These are phyloP conservation scores for Aspergillus alliaceus DNA, from an alignment of 2,329 filamentous ascomycete genomes.

Conservation along the genomic window DNA sequence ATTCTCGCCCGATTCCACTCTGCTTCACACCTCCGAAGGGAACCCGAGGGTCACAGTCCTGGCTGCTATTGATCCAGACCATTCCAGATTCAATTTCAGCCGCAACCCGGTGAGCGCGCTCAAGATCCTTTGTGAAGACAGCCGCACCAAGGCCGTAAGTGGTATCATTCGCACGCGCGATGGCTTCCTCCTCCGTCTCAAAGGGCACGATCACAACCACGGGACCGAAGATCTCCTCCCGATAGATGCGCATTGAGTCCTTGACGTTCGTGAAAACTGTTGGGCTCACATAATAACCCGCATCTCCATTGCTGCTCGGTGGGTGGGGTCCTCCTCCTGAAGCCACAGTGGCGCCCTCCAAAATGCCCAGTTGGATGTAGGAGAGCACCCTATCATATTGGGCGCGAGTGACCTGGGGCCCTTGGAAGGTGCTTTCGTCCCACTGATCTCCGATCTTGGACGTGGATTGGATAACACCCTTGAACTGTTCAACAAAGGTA, in stretches of 20 bases:
- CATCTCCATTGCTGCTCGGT: conserved; percentile 30
- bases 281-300: conserved; percentile 43
- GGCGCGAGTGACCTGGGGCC: conserved; percentile 46
- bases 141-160: conserved; percentile 45
- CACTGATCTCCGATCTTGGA: conserved; percentile 46
- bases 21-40: conserved; percentile 49
- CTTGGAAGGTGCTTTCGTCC: conserved; percentile 42
- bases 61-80: conserved; percentile 48
- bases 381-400: conserved; percentile 47
- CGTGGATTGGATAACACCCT: conserved; percentile 32
- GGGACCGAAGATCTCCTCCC: conserved; percentile 47
- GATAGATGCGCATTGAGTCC: conserved; percentile 38
- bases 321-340: conserved; percentile 38
- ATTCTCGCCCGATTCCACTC: conserved; percentile 52
- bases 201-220: conserved; percentile 44
- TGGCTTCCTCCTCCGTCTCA: conserved; percentile 39
- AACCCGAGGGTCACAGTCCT: conserved; percentile 42
- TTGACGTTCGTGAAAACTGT: conserved; percentile 39
- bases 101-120: conserved; percentile 43
- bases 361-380: conserved; percentile 46
- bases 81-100: conserved; percentile 47
- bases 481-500: conserved; percentile 39
- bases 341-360: conserved; percentile 39
- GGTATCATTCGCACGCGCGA: conserved; percentile 41
- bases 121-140: conserved; percentile 44